Evolutionary conservation across 371 early-diverging fungal genomes (phyloP).

Genomic region (Umbelopsis sp.): DNA sequence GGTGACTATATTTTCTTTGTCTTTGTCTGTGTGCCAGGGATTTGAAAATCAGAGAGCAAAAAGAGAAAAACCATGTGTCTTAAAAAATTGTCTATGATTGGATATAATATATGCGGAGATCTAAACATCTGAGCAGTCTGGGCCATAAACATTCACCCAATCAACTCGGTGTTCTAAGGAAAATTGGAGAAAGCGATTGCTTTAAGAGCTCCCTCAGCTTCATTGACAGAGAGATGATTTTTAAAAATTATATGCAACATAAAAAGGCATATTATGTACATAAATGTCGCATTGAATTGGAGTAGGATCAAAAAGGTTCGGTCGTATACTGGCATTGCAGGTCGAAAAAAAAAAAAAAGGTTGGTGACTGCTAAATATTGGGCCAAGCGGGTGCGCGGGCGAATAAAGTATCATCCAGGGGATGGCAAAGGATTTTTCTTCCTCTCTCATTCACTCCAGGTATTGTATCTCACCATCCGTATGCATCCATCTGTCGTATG

Average conservation of each 20-base stretch:
- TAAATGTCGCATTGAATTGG: too few relatives aligned
- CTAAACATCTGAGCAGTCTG: not conserved
- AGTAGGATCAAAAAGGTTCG: too few relatives aligned
- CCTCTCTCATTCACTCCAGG: slow-evolving; percentile 19
- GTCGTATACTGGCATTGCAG: too few relatives aligned
- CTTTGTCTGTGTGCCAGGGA: not conserved
- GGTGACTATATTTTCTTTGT: too few relatives aligned
- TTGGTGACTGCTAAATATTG: not conserved
- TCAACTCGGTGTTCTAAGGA: too few relatives aligned
- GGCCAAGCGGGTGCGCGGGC: not conserved
- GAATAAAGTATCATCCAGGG: not conserved
- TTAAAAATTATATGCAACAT: too few relatives aligned
- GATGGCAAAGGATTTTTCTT: not conserved
- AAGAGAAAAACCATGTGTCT: slow-evolving; percentile 13
- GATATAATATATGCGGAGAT: not conserved
- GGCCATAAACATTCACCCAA: not conserved
- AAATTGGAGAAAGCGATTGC: too few relatives aligned
- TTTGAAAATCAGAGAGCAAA: not conserved
- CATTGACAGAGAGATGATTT: too few relatives aligned
- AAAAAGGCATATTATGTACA: too few relatives aligned
- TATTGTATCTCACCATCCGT: not conserved
- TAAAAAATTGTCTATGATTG: not conserved
- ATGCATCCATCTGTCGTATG: slow-evolving; percentile 20
- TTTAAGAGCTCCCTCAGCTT: too few relatives aligned
- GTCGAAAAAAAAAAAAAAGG: not conserved